Percentiles rank a stretch among this genome's conserved stretches.
Evolutionary conservation across 2,329 filamentous ascomycete species (phyloP).

Genomic region (Pseudocercospora macadamiae): DNA sequence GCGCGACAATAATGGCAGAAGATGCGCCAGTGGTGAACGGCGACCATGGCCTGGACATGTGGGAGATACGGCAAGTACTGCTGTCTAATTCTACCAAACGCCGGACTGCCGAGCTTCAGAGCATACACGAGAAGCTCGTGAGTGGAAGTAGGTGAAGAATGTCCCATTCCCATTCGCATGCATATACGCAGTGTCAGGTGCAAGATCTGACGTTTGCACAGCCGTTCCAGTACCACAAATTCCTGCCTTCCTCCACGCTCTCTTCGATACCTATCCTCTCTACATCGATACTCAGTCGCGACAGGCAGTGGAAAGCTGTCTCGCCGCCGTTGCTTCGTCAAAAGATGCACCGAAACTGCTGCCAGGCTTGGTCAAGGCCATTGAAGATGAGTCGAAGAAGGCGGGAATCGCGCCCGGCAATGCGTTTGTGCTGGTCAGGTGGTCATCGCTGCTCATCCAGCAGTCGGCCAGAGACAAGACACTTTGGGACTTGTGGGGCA

Average conservation of each 20-base stretch:
- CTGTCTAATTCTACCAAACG: slow-evolving; percentile 54
- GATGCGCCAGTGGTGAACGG: slow-evolving; percentile 21
- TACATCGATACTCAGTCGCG: slow-evolving; percentile 87
- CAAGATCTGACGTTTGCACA: slow-evolving; percentile 22
- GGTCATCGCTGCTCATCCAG: slow-evolving; percentile 80
- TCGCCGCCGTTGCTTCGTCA: slow-evolving; percentile 67
- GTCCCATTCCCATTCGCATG: not conserved
- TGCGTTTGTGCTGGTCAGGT: slow-evolving; percentile 88
- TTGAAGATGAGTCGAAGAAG: slow-evolving; percentile 76
- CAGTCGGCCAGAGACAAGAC: slow-evolving; percentile 62
- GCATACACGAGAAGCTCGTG: slow-evolving; percentile 47
- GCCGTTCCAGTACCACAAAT: slow-evolving; percentile 29
- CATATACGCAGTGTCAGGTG: not conserved
- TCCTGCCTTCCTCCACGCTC: slow-evolving; percentile 59
- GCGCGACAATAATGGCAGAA: slow-evolving; percentile 29
- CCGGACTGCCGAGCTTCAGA: slow-evolving; percentile 48
- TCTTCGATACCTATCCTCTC: slow-evolving; percentile 85
- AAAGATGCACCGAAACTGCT: slow-evolving; percentile 61
- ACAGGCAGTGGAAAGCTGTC: slow-evolving; percentile 78
- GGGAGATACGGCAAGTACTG: slow-evolving; percentile 41
- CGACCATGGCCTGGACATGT: slow-evolving; percentile 29
- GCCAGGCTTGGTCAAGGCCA: slow-evolving; percentile 64
- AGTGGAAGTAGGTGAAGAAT: slow-evolving; percentile 44
- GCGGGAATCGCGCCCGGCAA: slow-evolving; percentile 74
- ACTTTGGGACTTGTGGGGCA: slow-evolving; percentile 66